A percentile compares a stretch with the other conserved stretches of the same genome.
Evolutionary conservation across 345 rosid species (phyloP).

Genomic region (Linum tenue): DNA sequence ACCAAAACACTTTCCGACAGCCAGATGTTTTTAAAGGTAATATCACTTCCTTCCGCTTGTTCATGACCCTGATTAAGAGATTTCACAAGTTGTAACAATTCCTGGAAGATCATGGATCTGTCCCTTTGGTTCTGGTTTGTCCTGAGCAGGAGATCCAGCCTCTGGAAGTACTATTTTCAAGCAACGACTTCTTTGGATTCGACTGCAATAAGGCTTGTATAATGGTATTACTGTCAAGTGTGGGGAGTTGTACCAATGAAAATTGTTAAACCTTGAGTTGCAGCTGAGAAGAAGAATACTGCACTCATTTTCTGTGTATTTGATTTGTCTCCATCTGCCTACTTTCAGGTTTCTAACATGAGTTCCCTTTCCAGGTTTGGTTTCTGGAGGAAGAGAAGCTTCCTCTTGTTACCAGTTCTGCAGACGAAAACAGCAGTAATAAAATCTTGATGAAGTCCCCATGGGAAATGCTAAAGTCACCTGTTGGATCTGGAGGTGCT

Average conservation of each 20-base stretch:
- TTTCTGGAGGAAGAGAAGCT: constrained; percentile 65
- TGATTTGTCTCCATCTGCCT: not conserved
- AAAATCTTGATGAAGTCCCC: constrained; percentile 92
- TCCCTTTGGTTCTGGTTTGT: constrained; percentile 58
- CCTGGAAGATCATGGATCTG: constrained; percentile 46
- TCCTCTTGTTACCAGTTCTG: constrained; percentile 51
- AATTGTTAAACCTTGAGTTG: too few relatives aligned
- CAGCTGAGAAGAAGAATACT: not conserved
- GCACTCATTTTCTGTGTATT: not conserved
- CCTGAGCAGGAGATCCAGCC: constrained; percentile 32
- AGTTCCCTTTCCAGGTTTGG: constrained; percentile 43
- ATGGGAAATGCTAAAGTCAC: constrained; percentile 75
- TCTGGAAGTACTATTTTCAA: constrained; percentile 36
- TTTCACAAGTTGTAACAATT: not conserved
- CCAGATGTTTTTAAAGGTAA: constrained; percentile 50
- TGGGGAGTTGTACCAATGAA: too few relatives aligned
- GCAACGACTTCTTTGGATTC: constrained; percentile 60
- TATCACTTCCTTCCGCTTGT: constrained; percentile 1
- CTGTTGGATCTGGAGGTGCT: constrained; percentile 73
- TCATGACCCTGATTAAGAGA: not conserved
- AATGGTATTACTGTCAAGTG: constrained; percentile 2
- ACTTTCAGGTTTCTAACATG: not conserved
- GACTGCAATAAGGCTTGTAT: constrained; percentile 51
- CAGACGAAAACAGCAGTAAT: constrained; percentile 37
- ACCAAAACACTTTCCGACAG: constrained; percentile 36